Evolutionary conservation across 2,329 filamentous ascomycete species (phyloP).

Genomic region (Apiospora marii): DNA sequence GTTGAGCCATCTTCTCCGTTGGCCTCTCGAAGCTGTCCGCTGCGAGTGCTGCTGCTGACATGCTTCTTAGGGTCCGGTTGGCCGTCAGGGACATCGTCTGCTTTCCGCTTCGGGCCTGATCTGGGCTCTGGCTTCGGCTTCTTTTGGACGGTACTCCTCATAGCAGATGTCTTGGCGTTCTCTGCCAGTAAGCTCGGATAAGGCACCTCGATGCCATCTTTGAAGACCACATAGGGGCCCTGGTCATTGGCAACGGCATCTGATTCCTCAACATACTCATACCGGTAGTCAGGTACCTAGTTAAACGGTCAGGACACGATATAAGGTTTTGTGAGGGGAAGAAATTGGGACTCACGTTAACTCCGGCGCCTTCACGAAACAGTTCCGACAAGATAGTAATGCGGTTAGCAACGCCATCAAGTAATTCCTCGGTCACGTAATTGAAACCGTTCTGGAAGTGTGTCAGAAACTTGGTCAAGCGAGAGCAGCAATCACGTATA

Average conservation of each 20-base stretch:
- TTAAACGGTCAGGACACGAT: constrained; percentile 11
- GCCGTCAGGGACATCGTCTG: constrained; percentile 57
- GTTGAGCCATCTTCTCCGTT: constrained; percentile 42
- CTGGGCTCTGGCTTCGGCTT: constrained; percentile 32
- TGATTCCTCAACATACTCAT: constrained; percentile 36
- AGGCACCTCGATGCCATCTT: constrained; percentile 42
- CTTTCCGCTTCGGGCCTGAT: constrained; percentile 55
- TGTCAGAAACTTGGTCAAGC: constrained; percentile 32
- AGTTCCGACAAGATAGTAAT: constrained; percentile 38
- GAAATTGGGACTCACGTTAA: constrained; percentile 38
- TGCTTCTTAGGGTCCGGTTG: constrained; percentile 59
- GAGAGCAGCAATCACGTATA: constrained; percentile 8
- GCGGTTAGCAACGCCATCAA: constrained; percentile 40
- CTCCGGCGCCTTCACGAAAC: constrained; percentile 35
- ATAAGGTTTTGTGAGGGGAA: background rate
- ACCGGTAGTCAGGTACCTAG: constrained; percentile 39
- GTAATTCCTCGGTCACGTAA: constrained; percentile 39
- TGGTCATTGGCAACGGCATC: constrained; percentile 36
- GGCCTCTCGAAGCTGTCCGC: constrained; percentile 29
- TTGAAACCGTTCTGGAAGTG: constrained; percentile 38
- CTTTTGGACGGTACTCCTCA: constrained; percentile 42
- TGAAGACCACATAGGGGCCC: constrained; percentile 37
- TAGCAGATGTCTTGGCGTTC: constrained; percentile 40
- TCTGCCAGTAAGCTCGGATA: constrained; percentile 44
- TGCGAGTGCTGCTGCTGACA: constrained; percentile 22